phyloP scores from a whole-genome alignment of 768 basidiomycete genomes.

The Rhodosporidiobolus odoratus region DNA sequence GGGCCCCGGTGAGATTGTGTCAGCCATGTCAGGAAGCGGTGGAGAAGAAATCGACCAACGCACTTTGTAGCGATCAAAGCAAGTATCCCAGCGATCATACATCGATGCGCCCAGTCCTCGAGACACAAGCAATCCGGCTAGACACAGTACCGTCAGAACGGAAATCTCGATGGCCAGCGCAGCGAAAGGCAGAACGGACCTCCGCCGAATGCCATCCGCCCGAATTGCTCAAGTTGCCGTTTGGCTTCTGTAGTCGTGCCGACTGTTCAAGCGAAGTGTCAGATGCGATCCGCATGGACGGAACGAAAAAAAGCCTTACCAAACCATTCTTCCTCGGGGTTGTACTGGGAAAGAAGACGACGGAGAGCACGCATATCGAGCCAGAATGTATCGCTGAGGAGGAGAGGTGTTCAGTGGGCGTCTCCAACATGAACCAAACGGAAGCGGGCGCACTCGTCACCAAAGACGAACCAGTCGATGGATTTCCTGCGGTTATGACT shows the following conservation, averaged over 20 bases:
- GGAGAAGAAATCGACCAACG: too few species aligned
- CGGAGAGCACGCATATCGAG: conserved; percentile 31
- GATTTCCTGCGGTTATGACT: background rate
- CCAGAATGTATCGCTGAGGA: conserved; percentile 38
- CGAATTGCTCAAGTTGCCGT: conserved; percentile 31
- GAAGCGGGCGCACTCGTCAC: conserved; percentile 34
- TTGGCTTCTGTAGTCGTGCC: conserved; percentile 34
- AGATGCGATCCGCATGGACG: background rate
- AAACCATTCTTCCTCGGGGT: conserved; percentile 23
- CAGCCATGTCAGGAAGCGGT: too few species aligned
- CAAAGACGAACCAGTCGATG: conserved; percentile 39
- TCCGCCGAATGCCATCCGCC: conserved; percentile 38
- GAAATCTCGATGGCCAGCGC: too few species aligned
- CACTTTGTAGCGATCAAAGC: conserved; percentile 25
- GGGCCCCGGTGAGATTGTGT: too few species aligned
- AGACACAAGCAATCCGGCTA: conserved; percentile 31
- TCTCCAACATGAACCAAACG: too few species aligned
- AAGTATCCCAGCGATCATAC: conserved; percentile 26
- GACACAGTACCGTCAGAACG: background rate
- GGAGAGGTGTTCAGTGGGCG: too few species aligned
- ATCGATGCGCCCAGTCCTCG: conserved; percentile 12
- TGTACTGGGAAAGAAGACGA: conserved; percentile 32
- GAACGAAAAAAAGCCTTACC: conserved; percentile 5
- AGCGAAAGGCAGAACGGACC: background rate
- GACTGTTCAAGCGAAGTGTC: background rate